Evolutionary conservation across 805 yeast species (phyloP), one percentile per base, ranked within the genome.

Genomic region (Suhomyces sp.): DNA sequence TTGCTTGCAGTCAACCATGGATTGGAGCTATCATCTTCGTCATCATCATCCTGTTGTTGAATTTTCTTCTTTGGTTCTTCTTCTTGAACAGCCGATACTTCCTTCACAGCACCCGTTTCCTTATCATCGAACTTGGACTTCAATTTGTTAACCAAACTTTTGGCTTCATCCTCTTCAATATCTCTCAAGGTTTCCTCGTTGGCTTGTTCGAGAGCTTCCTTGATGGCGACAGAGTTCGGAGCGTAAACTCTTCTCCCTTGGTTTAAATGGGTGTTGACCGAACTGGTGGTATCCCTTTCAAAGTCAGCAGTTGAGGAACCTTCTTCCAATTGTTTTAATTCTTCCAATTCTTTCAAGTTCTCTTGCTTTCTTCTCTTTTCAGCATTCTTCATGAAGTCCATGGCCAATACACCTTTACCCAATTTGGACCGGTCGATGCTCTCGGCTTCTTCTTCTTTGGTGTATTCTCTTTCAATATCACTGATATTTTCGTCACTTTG

Each of bases 331-430:
- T 46, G 54, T 44, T 74, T 74, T 37, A 87, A 53, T 31, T 68
- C 65, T 40, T 69, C 74, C 27, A 79, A 56, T 20, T 74, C 72
- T 39, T 70, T 68, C 33, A 69, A 60, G 56, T 87, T 90, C 27
- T 72, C 78, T 35, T 73, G 70, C 39, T 70, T 74, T 43, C 77
- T 76, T 46, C 81, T 74, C 37, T 79, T 81, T 42, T 83, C 95
- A 1, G 98, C 98, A 41, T 83, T 83, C 46, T 74, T 81, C 98
- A 91, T 91, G 59, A 91, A 91, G 47, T 90, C 95, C 98, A 93
- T 93, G 31, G 80, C 83, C 74, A 91, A 64, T 14, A 91, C 81
- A 36, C 98, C 97, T 58, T 90, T 91, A 14, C 93, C 90, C n/a
- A 81, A 58, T 28, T 68, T 72, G 7, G 41, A 42, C 16, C 56